Percentiles rank a stretch among this genome's conserved stretches.
Conservation (phyloP, 805 yeast species). For the Vanderwaltozyma tropicalis region DNA sequence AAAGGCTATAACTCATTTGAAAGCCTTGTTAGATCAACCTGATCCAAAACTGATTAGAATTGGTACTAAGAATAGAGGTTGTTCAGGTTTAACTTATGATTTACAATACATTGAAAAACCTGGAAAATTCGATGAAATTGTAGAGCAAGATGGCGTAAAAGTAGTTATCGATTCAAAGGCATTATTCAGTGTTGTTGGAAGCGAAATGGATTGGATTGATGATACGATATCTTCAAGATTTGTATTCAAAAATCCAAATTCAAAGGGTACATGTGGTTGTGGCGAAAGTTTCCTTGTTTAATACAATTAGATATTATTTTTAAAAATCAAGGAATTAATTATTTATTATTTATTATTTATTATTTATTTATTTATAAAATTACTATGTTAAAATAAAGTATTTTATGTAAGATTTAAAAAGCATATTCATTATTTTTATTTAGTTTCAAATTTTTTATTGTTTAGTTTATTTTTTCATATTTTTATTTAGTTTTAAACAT, state of each 20-base stretch:
- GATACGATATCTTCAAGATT: constrained; percentile 83
- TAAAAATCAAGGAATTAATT: no score
- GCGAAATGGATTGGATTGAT: constrained; percentile 98
- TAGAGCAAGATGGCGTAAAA: constrained; percentile 87
- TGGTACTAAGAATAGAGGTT: constrained; percentile 93
- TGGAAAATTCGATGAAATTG: constrained; percentile 90
- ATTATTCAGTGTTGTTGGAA: constrained; percentile 86
- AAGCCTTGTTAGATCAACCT: constrained; percentile 61
- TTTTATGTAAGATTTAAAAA: no score
- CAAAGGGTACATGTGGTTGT: constrained; percentile 97
- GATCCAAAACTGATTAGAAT: constrained; percentile 82
- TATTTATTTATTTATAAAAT: no score
- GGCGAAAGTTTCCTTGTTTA: constrained; percentile 97
- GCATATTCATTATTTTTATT: no score
- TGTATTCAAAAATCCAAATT: constrained; percentile 89
- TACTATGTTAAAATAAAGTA: no score
- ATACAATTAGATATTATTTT: constrained; percentile 1
- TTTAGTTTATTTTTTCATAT: no score
- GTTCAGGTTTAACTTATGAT: constrained; percentile 89
- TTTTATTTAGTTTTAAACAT: no score
- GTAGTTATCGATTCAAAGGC: constrained; percentile 95
- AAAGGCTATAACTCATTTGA: constrained; percentile 64
- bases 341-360: no score
- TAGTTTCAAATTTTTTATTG: no score
- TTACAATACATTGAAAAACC: constrained; percentile 82